Conservation (phyloP, 768 basidiomycete species). For the Boletus edulis region DNA sequence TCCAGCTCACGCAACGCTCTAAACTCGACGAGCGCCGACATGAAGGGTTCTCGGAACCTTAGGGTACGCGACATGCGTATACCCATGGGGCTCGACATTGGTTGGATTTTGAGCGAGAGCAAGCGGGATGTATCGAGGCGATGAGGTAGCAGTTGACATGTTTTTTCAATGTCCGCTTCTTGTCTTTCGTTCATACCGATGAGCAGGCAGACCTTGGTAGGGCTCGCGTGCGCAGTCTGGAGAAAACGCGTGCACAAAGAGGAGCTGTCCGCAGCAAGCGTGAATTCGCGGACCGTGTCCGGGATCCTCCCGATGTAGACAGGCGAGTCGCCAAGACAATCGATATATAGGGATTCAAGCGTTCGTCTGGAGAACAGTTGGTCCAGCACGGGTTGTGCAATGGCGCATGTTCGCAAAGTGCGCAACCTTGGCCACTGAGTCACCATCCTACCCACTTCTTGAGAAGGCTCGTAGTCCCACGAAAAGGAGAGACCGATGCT, state of each 20-base stretch:
- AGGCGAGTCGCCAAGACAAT: constrained; percentile 5
- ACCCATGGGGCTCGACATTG: neutral
- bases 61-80: constrained; percentile 1
- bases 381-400: constrained; percentile 15
- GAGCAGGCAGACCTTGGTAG: constrained; percentile 2
- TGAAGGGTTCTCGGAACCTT: neutral
- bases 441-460: constrained; percentile 17
- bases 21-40: constrained; percentile 13
- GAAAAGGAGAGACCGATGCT: constrained; percentile 2
- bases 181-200: constrained; percentile 7
- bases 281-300: constrained; percentile 10
- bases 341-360: constrained; percentile 13
- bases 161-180: neutral
- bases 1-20: constrained; percentile 12
- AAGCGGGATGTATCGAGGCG: constrained; percentile 12
- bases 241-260: constrained; percentile 8
- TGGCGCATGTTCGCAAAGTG: constrained; percentile 8
- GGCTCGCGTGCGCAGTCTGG: constrained; percentile 9
- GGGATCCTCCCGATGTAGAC: constrained; percentile 12
- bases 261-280: constrained; percentile 4
- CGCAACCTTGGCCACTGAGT: constrained; percentile 11
- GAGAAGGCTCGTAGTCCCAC: constrained; percentile 7
- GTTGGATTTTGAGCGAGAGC: constrained; percentile 4
- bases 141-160: constrained; percentile 8
- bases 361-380: neutral